Evolutionary conservation across 2,329 filamentous ascomycete species (phyloP), one percentile per base, ranked within the genome.

Genomic region (Parascedosporium putredinis): DNA sequence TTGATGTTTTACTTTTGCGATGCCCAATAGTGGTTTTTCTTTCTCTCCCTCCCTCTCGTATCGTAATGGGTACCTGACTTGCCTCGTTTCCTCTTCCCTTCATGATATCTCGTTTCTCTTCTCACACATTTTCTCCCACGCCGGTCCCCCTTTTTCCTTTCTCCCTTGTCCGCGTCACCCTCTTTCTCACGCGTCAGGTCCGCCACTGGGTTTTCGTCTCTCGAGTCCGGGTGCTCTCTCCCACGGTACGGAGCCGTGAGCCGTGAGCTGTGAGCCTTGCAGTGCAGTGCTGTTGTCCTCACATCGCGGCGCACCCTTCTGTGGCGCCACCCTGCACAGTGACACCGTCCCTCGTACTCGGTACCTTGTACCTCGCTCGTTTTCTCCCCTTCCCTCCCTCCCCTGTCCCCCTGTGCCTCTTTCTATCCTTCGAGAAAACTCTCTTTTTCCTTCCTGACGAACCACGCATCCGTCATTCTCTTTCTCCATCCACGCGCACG

Each of bases 341-440:
- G 12, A 20, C 38, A 20, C 20, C 16, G 38, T 20, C 10, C 16
- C 38, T 42, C 38, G 16, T 20, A n/a, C n/a, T n/a, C n/a, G n/a
- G n/a, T n/a, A n/a, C n/a, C n/a, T n/a, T n/a, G n/a, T n/a, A n/a
- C n/a, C n/a, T n/a, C n/a, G n/a, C n/a, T n/a, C n/a, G n/a, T n/a
- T n/a, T n/a, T n/a, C n/a, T n/a, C n/a, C n/a, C n/a, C n/a, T n/a
- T n/a, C n/a, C n/a, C n/a, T n/a, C n/a, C n/a, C n/a, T n/a, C n/a
- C n/a, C n/a, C n/a, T n/a, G n/a, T n/a, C n/a, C n/a, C 38, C 38
- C 20, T 42, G 20, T 36, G 8, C 27, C 27, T 31, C 27, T 22
- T 42, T 20, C n/a, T n/a, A n/a, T n/a, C 38, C 38, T 20, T 20
- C 38, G 38, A 42, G 38, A 42, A 42, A n/a, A n/a, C n/a, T n/a